Conservation (phyloP, 202 grass and related monocot genomes). For the Musa balbisiana region DNA sequence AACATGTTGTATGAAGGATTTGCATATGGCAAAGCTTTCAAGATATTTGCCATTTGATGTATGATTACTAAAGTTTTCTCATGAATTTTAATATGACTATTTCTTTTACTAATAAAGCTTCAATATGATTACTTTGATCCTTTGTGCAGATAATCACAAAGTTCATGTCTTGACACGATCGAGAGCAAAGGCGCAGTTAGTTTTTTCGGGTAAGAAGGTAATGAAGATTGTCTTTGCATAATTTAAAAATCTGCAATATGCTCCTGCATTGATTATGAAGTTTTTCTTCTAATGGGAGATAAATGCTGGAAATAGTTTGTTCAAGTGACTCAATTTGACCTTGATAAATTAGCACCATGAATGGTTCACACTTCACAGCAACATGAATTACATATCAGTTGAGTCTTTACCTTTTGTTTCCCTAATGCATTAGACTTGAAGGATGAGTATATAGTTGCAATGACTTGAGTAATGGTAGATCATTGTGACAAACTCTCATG, state of each 20-base stretch:
- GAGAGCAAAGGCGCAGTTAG: slow-evolving; percentile 37
- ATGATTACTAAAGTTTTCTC: background rate
- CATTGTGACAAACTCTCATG: too few relatives aligned
- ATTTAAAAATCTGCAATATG: background rate
- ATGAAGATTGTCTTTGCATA: slow-evolving; percentile 20
- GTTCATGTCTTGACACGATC: slow-evolving; percentile 83
- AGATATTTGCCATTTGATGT: background rate
- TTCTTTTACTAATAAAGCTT: background rate
- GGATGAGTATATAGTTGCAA: background rate
- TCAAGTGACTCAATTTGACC: background rate
- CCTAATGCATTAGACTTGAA: background rate
- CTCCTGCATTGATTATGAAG: background rate
- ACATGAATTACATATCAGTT: background rate
- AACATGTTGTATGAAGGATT: background rate
- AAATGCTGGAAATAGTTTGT: background rate
- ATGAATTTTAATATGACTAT: background rate
- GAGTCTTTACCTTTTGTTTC: background rate
- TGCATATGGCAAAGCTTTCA: background rate
- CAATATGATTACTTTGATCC: background rate
- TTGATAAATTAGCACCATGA: background rate
- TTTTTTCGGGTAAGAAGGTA: slow-evolving; percentile 92
- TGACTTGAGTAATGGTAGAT: background rate
- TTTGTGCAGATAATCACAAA: slow-evolving; percentile 58
- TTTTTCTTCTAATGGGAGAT: background rate
- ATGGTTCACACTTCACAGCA: background rate